phyloP scores from a whole-genome alignment of 441 rosid species.

The Euphorbia schlechtendalii region DNA sequence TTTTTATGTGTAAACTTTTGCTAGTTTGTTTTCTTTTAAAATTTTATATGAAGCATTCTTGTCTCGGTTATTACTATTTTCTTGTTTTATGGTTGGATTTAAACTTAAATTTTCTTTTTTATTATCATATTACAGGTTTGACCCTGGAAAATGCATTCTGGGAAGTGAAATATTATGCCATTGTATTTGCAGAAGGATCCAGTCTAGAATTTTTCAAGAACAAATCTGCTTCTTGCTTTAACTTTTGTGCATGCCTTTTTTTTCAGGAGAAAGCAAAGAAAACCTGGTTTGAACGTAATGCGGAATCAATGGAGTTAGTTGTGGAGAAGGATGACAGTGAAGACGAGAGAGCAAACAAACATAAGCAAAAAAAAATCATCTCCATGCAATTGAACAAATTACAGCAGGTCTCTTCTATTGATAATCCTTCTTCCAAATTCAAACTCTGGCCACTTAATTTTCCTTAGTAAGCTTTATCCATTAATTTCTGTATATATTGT shows the following conservation, averaged over 20 bases:
- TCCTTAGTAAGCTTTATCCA: neutral
- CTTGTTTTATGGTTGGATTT: neutral
- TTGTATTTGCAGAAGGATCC: slow-evolving; percentile 2
- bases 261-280: slow-evolving; percentile 69
- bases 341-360: slow-evolving; percentile 67
- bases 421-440: neutral
- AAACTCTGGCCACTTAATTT: slow-evolving; percentile 3
- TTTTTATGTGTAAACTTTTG: neutral
- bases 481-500: slow-evolving; percentile 17
- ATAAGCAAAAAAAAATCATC: slow-evolving; percentile 55
- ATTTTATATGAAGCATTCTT: neutral
- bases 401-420: slow-evolving; percentile 49
- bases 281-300: slow-evolving; percentile 81
- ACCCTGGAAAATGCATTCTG: neutral
- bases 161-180: neutral
- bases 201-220: slow-evolving; percentile 5
- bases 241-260: slow-evolving; percentile 12
- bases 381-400: slow-evolving; percentile 53
- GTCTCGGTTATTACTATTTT: neutral
- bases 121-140: neutral
- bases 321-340: slow-evolving; percentile 77
- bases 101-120: neutral
- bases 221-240: slow-evolving; percentile 5
- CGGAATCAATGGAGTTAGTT: slow-evolving; percentile 61
- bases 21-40: neutral